Percentiles rank a stretch among this genome's conserved stretches.
These are phyloP conservation scores for Salix arbutifolia DNA, from an alignment of 345 rosid genomes.

Conservation along the genomic window DNA sequence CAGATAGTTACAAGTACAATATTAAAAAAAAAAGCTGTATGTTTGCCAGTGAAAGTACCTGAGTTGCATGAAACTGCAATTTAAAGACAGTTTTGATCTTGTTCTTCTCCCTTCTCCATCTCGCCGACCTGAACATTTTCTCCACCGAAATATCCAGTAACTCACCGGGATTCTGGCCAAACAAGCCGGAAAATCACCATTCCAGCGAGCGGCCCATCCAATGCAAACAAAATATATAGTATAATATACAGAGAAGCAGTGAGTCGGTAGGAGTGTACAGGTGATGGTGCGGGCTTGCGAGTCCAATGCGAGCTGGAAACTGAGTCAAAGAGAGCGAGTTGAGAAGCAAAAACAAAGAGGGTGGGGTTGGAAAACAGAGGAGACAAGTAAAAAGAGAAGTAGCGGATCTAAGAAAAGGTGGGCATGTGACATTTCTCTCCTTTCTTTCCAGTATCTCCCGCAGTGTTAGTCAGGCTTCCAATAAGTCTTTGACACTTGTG, in stretches of 20 bases:
- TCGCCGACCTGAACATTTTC: conserved; percentile 71
- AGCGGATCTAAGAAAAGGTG: conserved; percentile 47
- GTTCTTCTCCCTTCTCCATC: conserved; percentile 80
- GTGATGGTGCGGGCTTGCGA: background rate
- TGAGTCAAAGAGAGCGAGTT: conserved; percentile 1
- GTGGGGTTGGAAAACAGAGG: background rate
- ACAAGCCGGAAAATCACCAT: conserved; percentile 28
- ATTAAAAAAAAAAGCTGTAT: background rate
- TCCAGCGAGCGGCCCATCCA: conserved; percentile 19
- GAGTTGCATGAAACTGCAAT: conserved; percentile 84
- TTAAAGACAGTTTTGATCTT: conserved; percentile 74
- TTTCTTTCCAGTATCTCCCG: background rate
- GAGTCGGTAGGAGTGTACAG: background rate
- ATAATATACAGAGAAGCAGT: background rate
- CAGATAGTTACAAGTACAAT: background rate
- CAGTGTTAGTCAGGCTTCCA: background rate
- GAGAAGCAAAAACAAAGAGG: conserved; percentile 10
- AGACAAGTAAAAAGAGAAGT: background rate
- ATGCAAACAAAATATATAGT: conserved; percentile 17
- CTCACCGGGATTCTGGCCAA: conserved; percentile 34
- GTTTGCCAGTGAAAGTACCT: conserved; percentile 35
- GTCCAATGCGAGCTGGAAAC: conserved; percentile 9
- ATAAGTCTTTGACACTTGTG: conserved; percentile 19
- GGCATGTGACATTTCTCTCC: background rate
- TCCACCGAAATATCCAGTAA: conserved; percentile 2